Evolutionary conservation across 495 filamentous ascomycete genomes (phyloP).

Genomic region (Hyaloscypha hepaticicola): DNA sequence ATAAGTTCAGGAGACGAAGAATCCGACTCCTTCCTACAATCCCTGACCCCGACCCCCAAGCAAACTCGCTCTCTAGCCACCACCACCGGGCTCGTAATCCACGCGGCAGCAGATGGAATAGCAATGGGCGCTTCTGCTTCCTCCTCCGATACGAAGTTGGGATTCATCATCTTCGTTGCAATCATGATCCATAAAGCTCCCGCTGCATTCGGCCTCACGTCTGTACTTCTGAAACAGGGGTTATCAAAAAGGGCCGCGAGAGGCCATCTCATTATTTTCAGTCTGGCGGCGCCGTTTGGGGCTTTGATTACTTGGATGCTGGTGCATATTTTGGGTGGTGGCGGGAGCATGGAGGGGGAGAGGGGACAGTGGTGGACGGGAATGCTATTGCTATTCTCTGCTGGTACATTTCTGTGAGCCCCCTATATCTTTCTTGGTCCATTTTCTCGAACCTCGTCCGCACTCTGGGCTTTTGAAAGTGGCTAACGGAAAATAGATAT

Average conservation of each 20-base stretch:
- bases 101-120: conserved; percentile 94
- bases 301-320: conserved; percentile 80
- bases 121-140: conserved; percentile 86
- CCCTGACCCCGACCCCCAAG: conserved; percentile 48
- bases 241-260: conserved; percentile 81
- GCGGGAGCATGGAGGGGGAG: conserved; percentile 30
- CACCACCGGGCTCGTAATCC: conserved; percentile 91
- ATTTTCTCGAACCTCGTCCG: not conserved
- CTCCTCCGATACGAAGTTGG: conserved; percentile 67
- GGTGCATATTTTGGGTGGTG: conserved; percentile 66
- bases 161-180: conserved; percentile 88
- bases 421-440: not conserved
- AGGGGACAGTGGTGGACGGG: conserved; percentile 80
- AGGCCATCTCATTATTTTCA: conserved; percentile 86
- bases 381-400: conserved; percentile 86
- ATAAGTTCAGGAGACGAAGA: conserved; percentile 40
- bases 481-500: conserved; percentile 58
- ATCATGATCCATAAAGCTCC: conserved; percentile 98
- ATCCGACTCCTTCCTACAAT: conserved; percentile 52
- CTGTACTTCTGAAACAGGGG: conserved; percentile 83
- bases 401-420: conserved; percentile 90
- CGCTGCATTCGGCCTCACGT: conserved; percentile 91
- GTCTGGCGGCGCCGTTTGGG: conserved; percentile 83
- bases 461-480: not conserved
- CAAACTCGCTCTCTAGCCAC: conserved; percentile 63